phyloP scores from a whole-genome alignment of 1,139 yeast genomes.

The Magnusiomyces sp. region DNA sequence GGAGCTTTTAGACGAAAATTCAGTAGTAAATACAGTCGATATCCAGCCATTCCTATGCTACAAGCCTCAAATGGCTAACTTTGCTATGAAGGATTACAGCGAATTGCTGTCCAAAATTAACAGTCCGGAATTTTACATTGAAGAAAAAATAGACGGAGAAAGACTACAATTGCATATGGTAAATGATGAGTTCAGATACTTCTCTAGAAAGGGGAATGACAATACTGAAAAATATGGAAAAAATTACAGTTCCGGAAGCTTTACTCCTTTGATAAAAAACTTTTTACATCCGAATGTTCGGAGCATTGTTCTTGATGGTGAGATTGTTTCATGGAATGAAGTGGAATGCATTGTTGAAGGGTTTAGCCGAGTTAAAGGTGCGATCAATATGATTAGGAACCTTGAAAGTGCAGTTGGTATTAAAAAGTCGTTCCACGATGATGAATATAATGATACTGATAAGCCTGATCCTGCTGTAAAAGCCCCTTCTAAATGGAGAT shows the following conservation, averaged over 20 bases:
- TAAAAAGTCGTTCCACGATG: background rate
- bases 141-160: slow-evolving; percentile 93
- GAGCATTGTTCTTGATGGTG: slow-evolving; percentile 69
- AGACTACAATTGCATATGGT: slow-evolving; percentile 65
- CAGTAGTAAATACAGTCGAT: slow-evolving; percentile 31
- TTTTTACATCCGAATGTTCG: slow-evolving; percentile 41
- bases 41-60: slow-evolving; percentile 26
- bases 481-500: background rate
- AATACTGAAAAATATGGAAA: slow-evolving; percentile 69
- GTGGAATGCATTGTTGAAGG: slow-evolving; percentile 2
- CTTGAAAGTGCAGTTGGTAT: background rate
- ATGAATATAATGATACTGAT: background rate
- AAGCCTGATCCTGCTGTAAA: too few relatives aligned
- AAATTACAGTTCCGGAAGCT: slow-evolving; percentile 46
- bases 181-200: slow-evolving; percentile 45
- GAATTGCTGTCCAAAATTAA: slow-evolving; percentile 5
- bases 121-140: slow-evolving; percentile 47
- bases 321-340: slow-evolving; percentile 82
- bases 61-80: slow-evolving; percentile 19
- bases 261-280: slow-evolving; percentile 47
- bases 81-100: slow-evolving; percentile 15
- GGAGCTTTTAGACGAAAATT: slow-evolving; percentile 40
- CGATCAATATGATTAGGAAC: background rate
- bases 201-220: slow-evolving; percentile 62
- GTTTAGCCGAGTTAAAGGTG: background rate